Evolutionary conservation across 106 monocot species (phyloP).

Genomic region (Phalaenopsis equestris): DNA sequence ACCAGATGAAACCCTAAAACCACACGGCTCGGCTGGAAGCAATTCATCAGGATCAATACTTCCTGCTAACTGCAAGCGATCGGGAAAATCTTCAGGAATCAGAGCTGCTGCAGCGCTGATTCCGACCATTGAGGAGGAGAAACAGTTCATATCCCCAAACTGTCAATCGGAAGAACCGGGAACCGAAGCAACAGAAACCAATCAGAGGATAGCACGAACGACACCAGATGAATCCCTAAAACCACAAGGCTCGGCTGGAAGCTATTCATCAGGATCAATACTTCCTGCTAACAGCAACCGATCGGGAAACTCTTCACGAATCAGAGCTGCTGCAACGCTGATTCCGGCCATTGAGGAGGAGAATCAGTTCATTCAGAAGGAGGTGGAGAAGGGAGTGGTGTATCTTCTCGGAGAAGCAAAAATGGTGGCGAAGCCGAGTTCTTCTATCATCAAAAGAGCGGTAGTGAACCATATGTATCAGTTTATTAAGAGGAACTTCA

Average conservation of each 20-base stretch:
- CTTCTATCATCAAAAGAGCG: slow-evolving; percentile 33
- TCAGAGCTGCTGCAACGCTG: background rate
- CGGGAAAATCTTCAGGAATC: slow-evolving; percentile 4
- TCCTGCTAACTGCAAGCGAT: background rate
- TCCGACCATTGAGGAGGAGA: slow-evolving; percentile 25
- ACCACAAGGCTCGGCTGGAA: background rate
- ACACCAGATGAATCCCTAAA: slow-evolving; percentile 7
- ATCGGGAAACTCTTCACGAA: slow-evolving; percentile 4
- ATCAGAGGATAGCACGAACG: background rate
- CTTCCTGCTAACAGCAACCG: slow-evolving; percentile 3
- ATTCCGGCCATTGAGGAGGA: slow-evolving; percentile 24
- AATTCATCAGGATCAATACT: slow-evolving; percentile 23
- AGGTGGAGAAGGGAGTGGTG: slow-evolving; percentile 54
- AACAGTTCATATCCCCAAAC: slow-evolving; percentile 20
- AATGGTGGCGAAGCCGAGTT: slow-evolving; percentile 28
- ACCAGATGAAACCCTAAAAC: slow-evolving; percentile 7
- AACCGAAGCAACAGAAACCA: background rate
- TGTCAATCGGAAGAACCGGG: background rate
- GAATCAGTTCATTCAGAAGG: slow-evolving; percentile 40
- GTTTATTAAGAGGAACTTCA: slow-evolving; percentile 45
- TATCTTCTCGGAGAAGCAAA: slow-evolving; percentile 43
- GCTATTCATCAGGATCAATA: slow-evolving; percentile 19
- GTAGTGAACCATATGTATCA: slow-evolving; percentile 33
- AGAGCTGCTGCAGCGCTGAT: background rate
- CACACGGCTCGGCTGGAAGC: background rate